Conservation (phyloP, 805 yeast genomes). For the Torulaspora quercuum region DNA sequence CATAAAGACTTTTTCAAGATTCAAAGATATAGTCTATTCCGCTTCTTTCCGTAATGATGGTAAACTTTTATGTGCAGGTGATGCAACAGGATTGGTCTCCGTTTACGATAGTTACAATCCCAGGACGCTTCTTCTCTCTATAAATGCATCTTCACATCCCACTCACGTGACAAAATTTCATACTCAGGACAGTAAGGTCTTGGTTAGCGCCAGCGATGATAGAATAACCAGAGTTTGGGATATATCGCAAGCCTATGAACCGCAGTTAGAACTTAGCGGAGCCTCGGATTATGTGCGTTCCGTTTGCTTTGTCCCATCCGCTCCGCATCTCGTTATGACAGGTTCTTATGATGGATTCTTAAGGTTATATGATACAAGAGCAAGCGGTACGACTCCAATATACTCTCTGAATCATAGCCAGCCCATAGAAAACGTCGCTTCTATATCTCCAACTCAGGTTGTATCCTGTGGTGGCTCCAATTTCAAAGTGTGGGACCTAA, state of each 20-base stretch:
- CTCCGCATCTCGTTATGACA: constrained; percentile 76
- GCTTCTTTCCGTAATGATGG: constrained; percentile 94
- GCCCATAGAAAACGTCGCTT: constrained; percentile 83
- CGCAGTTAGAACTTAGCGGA: constrained; percentile 62
- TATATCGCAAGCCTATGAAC: constrained; percentile 71
- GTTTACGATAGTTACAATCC: constrained; percentile 82
- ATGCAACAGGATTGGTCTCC: constrained; percentile 90
- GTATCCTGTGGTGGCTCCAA: constrained; percentile 79
- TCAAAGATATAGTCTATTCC: constrained; percentile 86
- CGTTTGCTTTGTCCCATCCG: constrained; percentile 69
- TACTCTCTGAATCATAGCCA: constrained; percentile 64
- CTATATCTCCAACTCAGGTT: constrained; percentile 66
- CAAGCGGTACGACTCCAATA: constrained; percentile 48
- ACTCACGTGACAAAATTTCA: constrained; percentile 93
- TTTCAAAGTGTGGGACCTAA: constrained; percentile 89
- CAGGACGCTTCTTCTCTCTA: constrained; percentile 70
- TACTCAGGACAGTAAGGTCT: constrained; percentile 54
- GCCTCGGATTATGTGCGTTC: constrained; percentile 89
- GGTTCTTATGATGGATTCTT: constrained; percentile 92
- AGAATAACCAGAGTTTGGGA: constrained; percentile 84
- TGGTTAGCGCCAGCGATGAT: constrained; percentile 90
- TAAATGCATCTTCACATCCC: constrained; percentile 81
- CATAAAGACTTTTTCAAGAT: constrained; percentile 75
- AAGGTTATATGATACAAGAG: constrained; percentile 79
- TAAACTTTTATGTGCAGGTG: constrained; percentile 86